Base-by-base conservation (phyloP, 768 basidiomycete genomes). In the Rhodotorula diobovata region DNA sequence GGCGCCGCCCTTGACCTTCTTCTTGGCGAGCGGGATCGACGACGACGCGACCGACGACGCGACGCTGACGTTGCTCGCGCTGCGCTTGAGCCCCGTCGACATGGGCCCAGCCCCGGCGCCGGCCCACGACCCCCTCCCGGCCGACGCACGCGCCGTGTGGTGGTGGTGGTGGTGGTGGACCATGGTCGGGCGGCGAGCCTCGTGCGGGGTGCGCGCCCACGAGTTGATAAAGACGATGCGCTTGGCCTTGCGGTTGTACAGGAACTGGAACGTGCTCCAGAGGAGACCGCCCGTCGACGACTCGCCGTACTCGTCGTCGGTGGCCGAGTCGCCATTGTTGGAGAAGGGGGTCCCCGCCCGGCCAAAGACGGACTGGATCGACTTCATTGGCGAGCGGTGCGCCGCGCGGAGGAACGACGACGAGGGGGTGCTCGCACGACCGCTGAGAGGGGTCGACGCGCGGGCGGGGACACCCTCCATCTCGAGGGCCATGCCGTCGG, bases 241-340 rank as follows among this genome's bases (percentile, higher is more conserved):
- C 83, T 94, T 96, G 81, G 88, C 82, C 83, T 92, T 94, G 77
- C 89, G 86, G 84, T 93, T 95, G 77, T 92, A 83, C 83, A 98
- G 95, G 84, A 98, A 97, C 89, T 92, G 95, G 80, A 95, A 91
- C 30, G 70, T 91, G 45, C 91, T 93, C 94, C 94, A 98, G 14
- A 97, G 84, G 67, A 97, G 82, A 9, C 91, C 89, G 28, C 91
- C 91, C 7, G 66, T 76, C 28, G 72, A 70, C 20, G 58, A 66
- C 53, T 69, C 74, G 73, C 64, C 76, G 72, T 50, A 61, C 41
- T 58, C 58, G 54, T 64, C 61, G 21, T 66, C 72, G 39, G 21
- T 50, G 8, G 41, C 41, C 48, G 20, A 45, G 7, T 10, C 72
- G 57, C 34, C 63, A n/a, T n/a, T n/a, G 30, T 30, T 23, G 21